Evolutionary conservation across 495 filamentous ascomycete genomes (phyloP), one percentile per base, ranked within the genome.

Genomic region (Neurospora sp.): DNA sequence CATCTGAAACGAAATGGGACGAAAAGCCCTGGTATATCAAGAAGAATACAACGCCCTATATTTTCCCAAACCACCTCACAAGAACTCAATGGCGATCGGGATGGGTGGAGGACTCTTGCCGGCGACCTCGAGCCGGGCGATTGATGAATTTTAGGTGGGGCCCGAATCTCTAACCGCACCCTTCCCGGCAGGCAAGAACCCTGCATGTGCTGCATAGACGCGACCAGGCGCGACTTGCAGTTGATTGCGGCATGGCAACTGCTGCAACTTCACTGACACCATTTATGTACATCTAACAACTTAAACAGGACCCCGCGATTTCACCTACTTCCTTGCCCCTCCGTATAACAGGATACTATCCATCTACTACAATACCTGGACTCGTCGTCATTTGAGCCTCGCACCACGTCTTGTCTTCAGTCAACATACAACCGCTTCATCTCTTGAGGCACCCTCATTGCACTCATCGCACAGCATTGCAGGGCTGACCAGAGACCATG

Each of bases 1-100:
- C 86, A 88, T 87, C 69, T 78, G 79, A 76, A 66, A 74, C 74
- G 66, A 76, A 59, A 39, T 14, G 41, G 20, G 1, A 18, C 3
- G 8, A 70, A 38, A 73, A n/a, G 16, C 39, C 16, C 14, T n/a
- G 1, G 22, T 46, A 39, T 20, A 46, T 27, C 22, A 53, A 53
- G 35, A 70, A 31, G 40, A 31, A n/a, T 70, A 27, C 69, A 70
- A 70, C 69, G 10, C 40, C 9, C 69, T 44, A 70, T 42, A 16
- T 2, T 40, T 38, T 38, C 14, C 37, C 70, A 66, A 40, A 39
- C 31, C 70, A 48, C 27, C 27, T 68, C 70, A 39, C 70, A 68
- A 22, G n/a, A 27, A 27, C 70, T 71, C 31, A 46, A 40, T 31
- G 44, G 42, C 39, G 20, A 70, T 40, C 18, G 27, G 46, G n/a